Evolutionary conservation across 73 alveolate species (phyloP).

Genomic region (Paramecium sexaurelia): DNA sequence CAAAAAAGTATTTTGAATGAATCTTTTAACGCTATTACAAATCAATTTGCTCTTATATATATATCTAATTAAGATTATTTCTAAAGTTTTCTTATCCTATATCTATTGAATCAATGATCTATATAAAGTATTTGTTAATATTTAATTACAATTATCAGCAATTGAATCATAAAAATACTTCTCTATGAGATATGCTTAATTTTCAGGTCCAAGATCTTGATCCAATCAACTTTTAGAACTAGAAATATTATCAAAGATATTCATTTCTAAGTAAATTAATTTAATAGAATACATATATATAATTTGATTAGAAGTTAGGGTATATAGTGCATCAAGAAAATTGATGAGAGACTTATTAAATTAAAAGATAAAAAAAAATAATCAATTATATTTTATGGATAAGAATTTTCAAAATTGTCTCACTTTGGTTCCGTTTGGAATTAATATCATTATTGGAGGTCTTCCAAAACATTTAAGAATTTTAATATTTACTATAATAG

Average conservation of each 20-base stretch:
- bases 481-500: background rate
- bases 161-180: constrained; percentile 1
- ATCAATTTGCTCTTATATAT: background rate
- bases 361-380: background rate
- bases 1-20: constrained; percentile 4
- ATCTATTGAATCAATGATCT: background rate
- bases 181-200: background rate
- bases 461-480: background rate
- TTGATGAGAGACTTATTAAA: background rate
- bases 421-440: background rate
- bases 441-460: background rate
- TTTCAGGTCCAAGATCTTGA: background rate
- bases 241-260: background rate
- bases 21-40: background rate
- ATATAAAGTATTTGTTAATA: background rate
- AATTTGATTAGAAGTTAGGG: background rate
- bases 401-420: background rate
- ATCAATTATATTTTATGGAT: background rate
- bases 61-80: background rate
- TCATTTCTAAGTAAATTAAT: background rate
- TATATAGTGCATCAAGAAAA: too few species aligned
- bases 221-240: background rate
- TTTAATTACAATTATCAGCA: constrained; percentile 5
- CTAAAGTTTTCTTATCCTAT: background rate
- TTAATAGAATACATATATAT: background rate